Evolutionary conservation across 345 rosid species (phyloP).

Genomic region (Aquilaria sinensis): DNA sequence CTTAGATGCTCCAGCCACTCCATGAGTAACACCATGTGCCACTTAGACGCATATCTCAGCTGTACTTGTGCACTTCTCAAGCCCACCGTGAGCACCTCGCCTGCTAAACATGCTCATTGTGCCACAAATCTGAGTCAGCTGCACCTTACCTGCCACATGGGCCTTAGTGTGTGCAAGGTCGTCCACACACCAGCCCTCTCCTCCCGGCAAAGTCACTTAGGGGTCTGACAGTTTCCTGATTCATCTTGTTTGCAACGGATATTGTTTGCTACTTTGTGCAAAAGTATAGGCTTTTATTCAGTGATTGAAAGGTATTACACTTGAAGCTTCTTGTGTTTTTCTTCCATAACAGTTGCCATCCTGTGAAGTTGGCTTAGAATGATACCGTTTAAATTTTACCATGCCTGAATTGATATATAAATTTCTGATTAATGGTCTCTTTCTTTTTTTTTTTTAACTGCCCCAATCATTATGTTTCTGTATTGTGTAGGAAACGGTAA

Average conservation of each 20-base stretch:
- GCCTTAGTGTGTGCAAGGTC: too few relatives aligned
- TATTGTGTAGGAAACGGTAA: constrained; percentile 48
- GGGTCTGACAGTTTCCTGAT: too few relatives aligned
- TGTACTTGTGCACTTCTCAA: too few relatives aligned
- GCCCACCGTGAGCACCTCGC: too few relatives aligned
- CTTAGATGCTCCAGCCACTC: too few relatives aligned
- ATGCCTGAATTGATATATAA: not conserved
- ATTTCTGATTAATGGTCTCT: not conserved
- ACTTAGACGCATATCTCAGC: too few relatives aligned
- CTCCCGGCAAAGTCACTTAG: too few relatives aligned
- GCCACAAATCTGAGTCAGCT: too few relatives aligned
- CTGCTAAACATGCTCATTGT: too few relatives aligned
- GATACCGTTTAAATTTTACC: not conserved
- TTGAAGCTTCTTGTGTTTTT: not conserved
- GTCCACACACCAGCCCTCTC: too few relatives aligned
- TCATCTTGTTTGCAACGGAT: not conserved
- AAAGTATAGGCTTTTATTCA: not conserved
- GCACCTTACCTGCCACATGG: too few relatives aligned
- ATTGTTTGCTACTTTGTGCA: not conserved
- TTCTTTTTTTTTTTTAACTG: not conserved
- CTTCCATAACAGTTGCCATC: not conserved
- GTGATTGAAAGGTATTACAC: not conserved
- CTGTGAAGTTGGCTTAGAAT: not conserved
- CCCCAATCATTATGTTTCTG: not conserved
- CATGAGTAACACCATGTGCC: too few relatives aligned